These are phyloP conservation scores for Geosmithia flava DNA, from an alignment of 2,329 filamentous ascomycete species.

Conservation along the genomic window DNA sequence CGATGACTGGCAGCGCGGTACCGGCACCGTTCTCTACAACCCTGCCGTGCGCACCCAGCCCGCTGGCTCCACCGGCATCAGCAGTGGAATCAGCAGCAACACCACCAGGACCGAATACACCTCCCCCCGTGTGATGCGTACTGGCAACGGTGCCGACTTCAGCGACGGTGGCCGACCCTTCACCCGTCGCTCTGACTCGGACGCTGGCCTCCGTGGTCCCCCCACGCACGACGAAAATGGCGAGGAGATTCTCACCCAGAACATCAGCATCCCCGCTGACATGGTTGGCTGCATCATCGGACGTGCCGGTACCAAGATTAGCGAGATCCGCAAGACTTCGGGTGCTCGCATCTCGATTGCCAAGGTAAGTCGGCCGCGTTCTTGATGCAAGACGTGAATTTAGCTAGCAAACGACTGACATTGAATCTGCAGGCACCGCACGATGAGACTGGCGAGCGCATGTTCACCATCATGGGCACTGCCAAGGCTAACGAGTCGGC, in stretches of 20 bases:
- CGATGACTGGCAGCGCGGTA: slow-evolving; percentile 95
- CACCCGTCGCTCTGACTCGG: slow-evolving; percentile 71
- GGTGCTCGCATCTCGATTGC: slow-evolving; percentile 96
- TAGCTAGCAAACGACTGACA: background rate
- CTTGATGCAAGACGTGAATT: background rate
- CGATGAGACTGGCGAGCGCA: slow-evolving; percentile 93
- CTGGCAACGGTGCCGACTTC: slow-evolving; percentile 95
- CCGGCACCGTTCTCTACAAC: slow-evolving; percentile 95
- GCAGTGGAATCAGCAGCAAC: slow-evolving; percentile 9
- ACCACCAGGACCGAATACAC: slow-evolving; percentile 32
- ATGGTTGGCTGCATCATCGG: slow-evolving; percentile 99
- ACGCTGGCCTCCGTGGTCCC: slow-evolving; percentile 66
- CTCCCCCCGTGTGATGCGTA: slow-evolving; percentile 73
- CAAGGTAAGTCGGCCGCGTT: slow-evolving; percentile 46
- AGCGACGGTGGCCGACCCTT: slow-evolving; percentile 64
- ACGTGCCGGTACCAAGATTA: slow-evolving; percentile 90
- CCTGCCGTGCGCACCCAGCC: slow-evolving; percentile 79
- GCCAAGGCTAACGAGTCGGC: slow-evolving; percentile 91
- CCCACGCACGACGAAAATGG: slow-evolving; percentile 91
- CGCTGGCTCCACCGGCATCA: slow-evolving; percentile 33
- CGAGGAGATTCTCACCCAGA: slow-evolving; percentile 96
- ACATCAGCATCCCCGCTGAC: slow-evolving; percentile 98
- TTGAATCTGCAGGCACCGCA: slow-evolving; percentile 56
- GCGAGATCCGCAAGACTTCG: slow-evolving; percentile 94
- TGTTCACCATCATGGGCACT: slow-evolving; percentile 99